Percentiles rank a stretch among this genome's conserved stretches.
Conservation (phyloP, 768 basidiomycete species). For the Phallus indusiatus region DNA sequence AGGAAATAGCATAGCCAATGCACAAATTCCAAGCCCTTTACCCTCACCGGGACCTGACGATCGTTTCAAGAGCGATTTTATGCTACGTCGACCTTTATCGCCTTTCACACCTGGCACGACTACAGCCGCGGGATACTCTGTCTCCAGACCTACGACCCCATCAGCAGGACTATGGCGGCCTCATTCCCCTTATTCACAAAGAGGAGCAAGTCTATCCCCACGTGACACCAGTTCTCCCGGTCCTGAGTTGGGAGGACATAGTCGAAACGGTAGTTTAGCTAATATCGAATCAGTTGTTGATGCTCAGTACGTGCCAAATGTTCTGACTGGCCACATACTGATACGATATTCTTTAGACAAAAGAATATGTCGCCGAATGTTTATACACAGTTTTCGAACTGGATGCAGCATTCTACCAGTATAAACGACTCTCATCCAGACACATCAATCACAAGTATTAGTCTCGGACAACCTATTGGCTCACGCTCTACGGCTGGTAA, state of each 20-base stretch:
- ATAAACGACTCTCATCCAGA: neutral
- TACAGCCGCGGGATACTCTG: slow-evolving; percentile 49
- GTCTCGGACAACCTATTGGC: neutral
- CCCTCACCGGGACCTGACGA: slow-evolving; percentile 27
- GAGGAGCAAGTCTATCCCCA: neutral
- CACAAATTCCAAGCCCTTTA: slow-evolving; percentile 1
- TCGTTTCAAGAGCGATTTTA: slow-evolving; percentile 40
- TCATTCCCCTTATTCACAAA: slow-evolving; percentile 2
- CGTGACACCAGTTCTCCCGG: neutral
- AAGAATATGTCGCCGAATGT: neutral
- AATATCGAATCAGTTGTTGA: slow-evolving; percentile 15
- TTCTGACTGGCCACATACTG: slow-evolving; percentile 28
- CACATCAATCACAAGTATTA: slow-evolving; percentile 2
- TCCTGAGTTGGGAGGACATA: slow-evolving; percentile 27
- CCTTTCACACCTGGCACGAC: slow-evolving; percentile 47
- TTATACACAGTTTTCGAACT: neutral
- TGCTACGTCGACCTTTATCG: slow-evolving; percentile 58
- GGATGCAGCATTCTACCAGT: neutral
- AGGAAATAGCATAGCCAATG: neutral
- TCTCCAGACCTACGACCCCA: slow-evolving; percentile 45
- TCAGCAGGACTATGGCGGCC: slow-evolving; percentile 26
- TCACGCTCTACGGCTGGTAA: neutral
- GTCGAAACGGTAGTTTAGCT: slow-evolving; percentile 50
- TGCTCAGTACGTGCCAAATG: neutral
- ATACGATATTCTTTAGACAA: slow-evolving; percentile 47